Percentiles rank a stretch among this genome's conserved stretches.
Conservation (phyloP, 441 rosid species). For the Bruguiera hainesii region DNA sequence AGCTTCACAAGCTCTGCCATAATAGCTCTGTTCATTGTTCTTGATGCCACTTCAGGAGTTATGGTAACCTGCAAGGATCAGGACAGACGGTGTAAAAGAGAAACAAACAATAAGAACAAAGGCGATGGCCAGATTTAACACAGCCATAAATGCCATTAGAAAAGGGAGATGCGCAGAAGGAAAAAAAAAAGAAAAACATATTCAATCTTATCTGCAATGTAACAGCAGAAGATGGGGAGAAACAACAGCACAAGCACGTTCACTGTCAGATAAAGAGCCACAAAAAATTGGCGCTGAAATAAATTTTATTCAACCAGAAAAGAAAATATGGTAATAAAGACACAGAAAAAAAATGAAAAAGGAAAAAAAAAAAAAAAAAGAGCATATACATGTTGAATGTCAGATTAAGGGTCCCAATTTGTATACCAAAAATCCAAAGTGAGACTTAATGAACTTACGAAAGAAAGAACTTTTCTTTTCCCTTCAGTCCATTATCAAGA, state of each 20-base stretch:
- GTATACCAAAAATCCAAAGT: neutral
- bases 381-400: constrained; percentile 10
- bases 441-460: neutral
- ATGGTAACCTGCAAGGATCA: constrained; percentile 79
- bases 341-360: constrained; percentile 4
- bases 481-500: constrained; percentile 13
- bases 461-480: constrained; percentile 5
- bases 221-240: constrained; percentile 29
- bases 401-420: constrained; percentile 19
- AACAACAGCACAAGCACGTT: constrained; percentile 24
- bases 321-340: neutral
- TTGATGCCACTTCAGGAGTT: constrained; percentile 90
- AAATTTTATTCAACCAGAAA: constrained; percentile 12
- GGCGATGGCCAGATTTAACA: constrained; percentile 26
- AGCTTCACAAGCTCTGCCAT: constrained; percentile 87
- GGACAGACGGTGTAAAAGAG: constrained; percentile 27
- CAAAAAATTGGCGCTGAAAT: constrained; percentile 22
- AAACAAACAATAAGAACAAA: constrained; percentile 55
- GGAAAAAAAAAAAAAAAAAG: neutral
- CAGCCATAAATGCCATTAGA: constrained; percentile 31
- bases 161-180: constrained; percentile 21
- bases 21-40: constrained; percentile 77
- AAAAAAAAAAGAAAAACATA: constrained; percentile 27
- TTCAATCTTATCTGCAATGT: constrained; percentile 35
- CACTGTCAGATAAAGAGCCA: constrained; percentile 40